Evolutionary conservation across 331 rosid genomes (phyloP), one percentile per base, ranked within the genome.

Genomic region (Malus hybrid): DNA sequence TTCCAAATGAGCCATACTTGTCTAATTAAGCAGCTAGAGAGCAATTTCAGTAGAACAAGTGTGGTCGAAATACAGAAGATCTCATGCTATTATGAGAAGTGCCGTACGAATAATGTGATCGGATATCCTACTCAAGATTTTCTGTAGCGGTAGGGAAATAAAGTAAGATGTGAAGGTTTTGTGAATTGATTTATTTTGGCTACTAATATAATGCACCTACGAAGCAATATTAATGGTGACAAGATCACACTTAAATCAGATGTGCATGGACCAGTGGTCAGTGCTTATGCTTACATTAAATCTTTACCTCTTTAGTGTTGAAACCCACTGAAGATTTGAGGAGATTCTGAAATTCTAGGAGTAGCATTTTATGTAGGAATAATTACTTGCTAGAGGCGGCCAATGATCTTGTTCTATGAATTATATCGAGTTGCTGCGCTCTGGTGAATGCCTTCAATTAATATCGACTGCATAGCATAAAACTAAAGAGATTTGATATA

Each of bases 321-420:
- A 74, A 74, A 63, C 77, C 61, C 70, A 74, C 11, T 13, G 62
- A 32, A 29, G 71, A 19, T n/a, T 74, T 55, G n/a, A 15, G 77
- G 70, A 19, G 71, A 74, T 46, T 48, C 57, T 52, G 57, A 20
- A 24, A 19, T 63, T 28, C 34, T 19, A 48, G 50, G 50, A 29
- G 16, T 32, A 4, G 61, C n/a, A 39, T 63, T 74, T 18, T 20
- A 52, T 32, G 10, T 3, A 62, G 48, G 46, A 74, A 74, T 63
- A 74, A 46, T 62, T 74, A 63, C 63, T 29, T 28, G 20, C 78
- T 29, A 63, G 63, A 74, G 78, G 78, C 62, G 63, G 63, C 78
- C 71, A 74, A 29, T 46, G 33, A 63, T 46, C 18, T 63, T 74
- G 62, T 74, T 74, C 61, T 42, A 61, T n/a, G 61, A 73, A 14